Percentiles rank a stretch among this genome's conserved stretches.
These are phyloP conservation scores for Fusarium succisae DNA, from an alignment of 2,329 filamentous ascomycete species.

Conservation along the genomic window DNA sequence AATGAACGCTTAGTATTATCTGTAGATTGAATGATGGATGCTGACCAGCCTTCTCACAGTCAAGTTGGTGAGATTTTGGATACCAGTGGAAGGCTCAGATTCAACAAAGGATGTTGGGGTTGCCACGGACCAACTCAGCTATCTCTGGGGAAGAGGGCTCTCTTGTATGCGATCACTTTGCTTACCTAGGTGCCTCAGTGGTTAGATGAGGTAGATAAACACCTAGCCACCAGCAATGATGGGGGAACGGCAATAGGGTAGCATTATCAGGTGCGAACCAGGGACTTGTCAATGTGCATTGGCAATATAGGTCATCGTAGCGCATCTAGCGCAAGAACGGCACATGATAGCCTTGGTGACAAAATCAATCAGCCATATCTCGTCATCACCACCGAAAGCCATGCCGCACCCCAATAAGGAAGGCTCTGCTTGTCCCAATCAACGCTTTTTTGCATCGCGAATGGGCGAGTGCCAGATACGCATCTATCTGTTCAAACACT, in stretches of 20 bases:
- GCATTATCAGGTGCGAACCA: constrained; percentile 35
- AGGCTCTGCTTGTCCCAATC: constrained; percentile 33
- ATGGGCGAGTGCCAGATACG: constrained; percentile 39
- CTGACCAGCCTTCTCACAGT: constrained; percentile 2
- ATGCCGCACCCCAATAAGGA: constrained; percentile 11
- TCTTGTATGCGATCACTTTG: constrained; percentile 29
- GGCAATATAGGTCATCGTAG: constrained; percentile 16
- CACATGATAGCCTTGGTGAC: constrained; percentile 20
- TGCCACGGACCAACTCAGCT: constrained; percentile 22
- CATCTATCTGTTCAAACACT: constrained; percentile 18
- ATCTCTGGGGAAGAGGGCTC: constrained; percentile 24
- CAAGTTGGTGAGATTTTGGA: constrained; percentile 5
- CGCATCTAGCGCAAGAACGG: constrained; percentile 24
- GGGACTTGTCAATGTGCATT: constrained; percentile 30
- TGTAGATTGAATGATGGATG: constrained; percentile 13
- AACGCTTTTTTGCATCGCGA: constrained; percentile 37
- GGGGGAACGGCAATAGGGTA: constrained; percentile 30
- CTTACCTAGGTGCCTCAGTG: neutral
- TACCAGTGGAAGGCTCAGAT: neutral
- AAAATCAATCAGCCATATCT: constrained; percentile 21
- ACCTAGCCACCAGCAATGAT: constrained; percentile 16
- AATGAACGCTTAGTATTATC: neutral
- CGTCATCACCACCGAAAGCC: constrained; percentile 19
- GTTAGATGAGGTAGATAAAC: constrained; percentile 7
- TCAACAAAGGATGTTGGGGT: constrained; percentile 13